These are phyloP conservation scores for Gentiana macrophylla DNA, from an alignment of 257 asterid genomes.

Conservation along the genomic window DNA sequence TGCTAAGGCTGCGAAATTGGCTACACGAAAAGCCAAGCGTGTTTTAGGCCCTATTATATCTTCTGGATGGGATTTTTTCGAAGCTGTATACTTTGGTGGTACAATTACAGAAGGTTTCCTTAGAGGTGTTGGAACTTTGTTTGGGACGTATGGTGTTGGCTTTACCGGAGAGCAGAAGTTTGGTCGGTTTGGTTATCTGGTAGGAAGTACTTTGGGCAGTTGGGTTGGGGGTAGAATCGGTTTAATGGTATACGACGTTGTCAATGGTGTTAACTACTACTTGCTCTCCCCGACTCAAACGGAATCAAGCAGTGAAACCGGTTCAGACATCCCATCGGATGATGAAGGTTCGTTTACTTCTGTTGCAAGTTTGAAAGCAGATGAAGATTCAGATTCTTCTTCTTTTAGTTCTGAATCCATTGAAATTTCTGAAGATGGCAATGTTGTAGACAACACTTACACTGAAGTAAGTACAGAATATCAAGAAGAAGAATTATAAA, in stretches of 20 bases:
- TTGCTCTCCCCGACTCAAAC: constrained; percentile 26
- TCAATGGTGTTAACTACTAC: constrained; percentile 45
- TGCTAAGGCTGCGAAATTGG: constrained; percentile 87
- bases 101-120: constrained; percentile 81
- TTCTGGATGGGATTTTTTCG: constrained; percentile 95
- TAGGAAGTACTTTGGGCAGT: constrained; percentile 88
- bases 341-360: constrained; percentile 15
- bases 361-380: constrained; percentile 18
- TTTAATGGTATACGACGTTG: constrained; percentile 84
- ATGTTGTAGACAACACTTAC: too few species aligned
- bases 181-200: constrained; percentile 85
- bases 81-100: constrained; percentile 83
- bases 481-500: too few species aligned
- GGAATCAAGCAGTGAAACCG: constrained; percentile 21
- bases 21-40: constrained; percentile 61
- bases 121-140: constrained; percentile 77
- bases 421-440: background rate
- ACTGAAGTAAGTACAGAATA: too few species aligned
- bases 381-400: constrained; percentile 12
- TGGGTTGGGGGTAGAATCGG: constrained; percentile 94
- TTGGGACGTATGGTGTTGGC: constrained; percentile 70
- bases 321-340: constrained; percentile 15
- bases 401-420: constrained; percentile 21
- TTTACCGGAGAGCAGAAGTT: constrained; percentile 60
- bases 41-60: constrained; percentile 89